Conservation (phyloP, 108 stramenopile species). For the Schizochytrium sp. region DNA sequence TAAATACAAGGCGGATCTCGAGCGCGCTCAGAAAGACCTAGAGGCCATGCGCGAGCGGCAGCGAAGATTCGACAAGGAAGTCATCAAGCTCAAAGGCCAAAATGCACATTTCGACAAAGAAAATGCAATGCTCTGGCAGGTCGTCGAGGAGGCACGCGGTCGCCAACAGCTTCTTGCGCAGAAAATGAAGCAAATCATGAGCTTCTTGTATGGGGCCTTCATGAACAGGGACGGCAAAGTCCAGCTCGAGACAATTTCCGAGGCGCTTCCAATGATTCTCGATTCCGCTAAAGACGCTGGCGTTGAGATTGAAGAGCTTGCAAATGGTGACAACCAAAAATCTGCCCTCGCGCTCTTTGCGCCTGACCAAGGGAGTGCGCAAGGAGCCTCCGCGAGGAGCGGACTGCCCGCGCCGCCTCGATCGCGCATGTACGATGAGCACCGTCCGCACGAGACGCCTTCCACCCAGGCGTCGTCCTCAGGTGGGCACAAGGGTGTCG, state of each 20-base stretch:
- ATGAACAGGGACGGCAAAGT: neutral
- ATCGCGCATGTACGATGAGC: neutral
- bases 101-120: neutral
- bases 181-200: conserved; percentile 13
- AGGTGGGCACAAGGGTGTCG: too few relatives aligned
- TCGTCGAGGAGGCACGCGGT: neutral
- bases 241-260: neutral
- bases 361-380: too few relatives aligned
- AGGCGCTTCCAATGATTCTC: neutral
- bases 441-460: neutral
- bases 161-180: neutral
- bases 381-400: too few relatives aligned
- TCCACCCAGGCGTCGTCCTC: too few relatives aligned
- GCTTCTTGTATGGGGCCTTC: neutral
- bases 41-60: neutral
- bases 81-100: neutral
- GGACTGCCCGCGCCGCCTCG: too few relatives aligned
- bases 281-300: neutral
- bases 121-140: neutral
- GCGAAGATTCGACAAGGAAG: neutral
- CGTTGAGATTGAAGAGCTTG: neutral
- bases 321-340: neutral
- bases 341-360: neutral
- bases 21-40: neutral
- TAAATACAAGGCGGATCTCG: neutral